Percentiles rank a stretch among this genome's conserved stretches.
These are phyloP conservation scores for Erysiphe pulchra DNA, from an alignment of 2,329 filamentous ascomycete genomes.

Conservation along the genomic window DNA sequence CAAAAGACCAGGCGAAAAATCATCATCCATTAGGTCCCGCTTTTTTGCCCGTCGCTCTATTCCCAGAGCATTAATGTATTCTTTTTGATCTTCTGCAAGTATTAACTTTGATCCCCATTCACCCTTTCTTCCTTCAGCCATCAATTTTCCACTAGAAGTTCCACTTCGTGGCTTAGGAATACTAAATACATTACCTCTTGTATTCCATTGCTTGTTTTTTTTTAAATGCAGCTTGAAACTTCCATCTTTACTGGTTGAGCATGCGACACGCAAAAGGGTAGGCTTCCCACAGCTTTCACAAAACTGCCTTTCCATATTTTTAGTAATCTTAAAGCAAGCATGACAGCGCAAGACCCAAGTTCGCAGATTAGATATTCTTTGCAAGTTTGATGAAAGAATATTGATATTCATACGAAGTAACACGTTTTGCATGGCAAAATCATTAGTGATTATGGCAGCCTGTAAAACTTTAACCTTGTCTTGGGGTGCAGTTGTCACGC, in stretches of 20 bases:
- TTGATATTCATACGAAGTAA: conserved; percentile 85
- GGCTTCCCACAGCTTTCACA: conserved; percentile 76
- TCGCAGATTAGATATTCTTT: conserved; percentile 62
- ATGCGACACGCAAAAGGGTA: conserved; percentile 62
- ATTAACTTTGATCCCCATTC: conserved; percentile 74
- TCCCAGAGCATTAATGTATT: conserved; percentile 42
- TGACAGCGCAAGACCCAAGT: conserved; percentile 85
- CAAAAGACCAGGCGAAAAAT: conserved; percentile 67
- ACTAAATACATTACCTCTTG: conserved; percentile 71
- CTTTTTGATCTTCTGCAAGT: conserved; percentile 85
- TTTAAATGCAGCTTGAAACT: conserved; percentile 71
- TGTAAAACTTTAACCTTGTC: conserved; percentile 40
- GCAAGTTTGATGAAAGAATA: conserved; percentile 52
- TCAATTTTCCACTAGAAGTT: conserved; percentile 48
- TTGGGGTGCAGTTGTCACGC: conserved; percentile 20
- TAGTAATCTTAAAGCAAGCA: conserved; percentile 66
- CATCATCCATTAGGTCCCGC: conserved; percentile 80
- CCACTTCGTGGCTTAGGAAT: conserved; percentile 77
- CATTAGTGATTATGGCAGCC: conserved; percentile 76
- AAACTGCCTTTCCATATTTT: conserved; percentile 73
- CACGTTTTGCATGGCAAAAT: conserved; percentile 97
- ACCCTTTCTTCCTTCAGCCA: conserved; percentile 46
- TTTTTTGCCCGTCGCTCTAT: conserved; percentile 41
- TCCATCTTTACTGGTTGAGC: conserved; percentile 58
- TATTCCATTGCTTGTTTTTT: conserved; percentile 92